Evolutionary conservation across 345 rosid genomes (phyloP).

Genomic region (Lumnitzera racemosa): DNA sequence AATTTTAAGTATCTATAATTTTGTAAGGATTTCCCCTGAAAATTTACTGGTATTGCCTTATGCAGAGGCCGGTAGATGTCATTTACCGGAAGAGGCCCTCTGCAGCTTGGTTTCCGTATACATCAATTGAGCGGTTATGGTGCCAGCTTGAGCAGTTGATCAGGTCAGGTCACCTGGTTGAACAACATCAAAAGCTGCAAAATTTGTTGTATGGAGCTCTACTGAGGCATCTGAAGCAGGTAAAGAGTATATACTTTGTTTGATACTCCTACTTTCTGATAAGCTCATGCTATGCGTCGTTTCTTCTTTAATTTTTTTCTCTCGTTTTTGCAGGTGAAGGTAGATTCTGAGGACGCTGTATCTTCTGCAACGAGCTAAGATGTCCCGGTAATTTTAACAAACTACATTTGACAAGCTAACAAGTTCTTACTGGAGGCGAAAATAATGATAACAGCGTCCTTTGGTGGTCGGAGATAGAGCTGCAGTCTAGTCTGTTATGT

Average conservation of each 20-base stretch:
- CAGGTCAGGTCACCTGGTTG: conserved; percentile 54
- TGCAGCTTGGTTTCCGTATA: conserved; percentile 81
- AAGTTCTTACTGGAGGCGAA: too few relatives aligned
- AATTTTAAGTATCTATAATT: too few relatives aligned
- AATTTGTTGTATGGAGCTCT: conserved; percentile 53
- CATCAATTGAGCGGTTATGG: conserved; percentile 67
- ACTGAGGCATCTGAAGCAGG: conserved; percentile 74
- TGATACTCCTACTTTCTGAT: not conserved
- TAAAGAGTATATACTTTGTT: conserved; percentile 10
- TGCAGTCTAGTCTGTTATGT: too few relatives aligned
- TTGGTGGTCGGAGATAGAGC: too few relatives aligned
- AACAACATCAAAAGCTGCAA: conserved; percentile 71
- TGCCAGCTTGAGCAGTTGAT: conserved; percentile 59
- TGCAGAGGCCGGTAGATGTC: conserved; percentile 73
- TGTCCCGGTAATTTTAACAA: not conserved
- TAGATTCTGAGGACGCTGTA: conserved; percentile 64
- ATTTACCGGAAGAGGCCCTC: conserved; percentile 62
- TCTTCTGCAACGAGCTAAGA: conserved; percentile 26
- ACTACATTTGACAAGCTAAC: too few relatives aligned
- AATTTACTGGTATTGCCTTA: conserved; percentile 1
- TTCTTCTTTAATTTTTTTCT: not conserved
- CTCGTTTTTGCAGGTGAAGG: conserved; percentile 53
- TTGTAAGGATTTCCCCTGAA: not conserved
- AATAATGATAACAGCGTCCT: too few relatives aligned
- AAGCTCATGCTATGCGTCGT: not conserved